Evolutionary conservation across 1,284 basidiomycete species (phyloP).

Genomic region (Acaromyces ingoldii): DNA sequence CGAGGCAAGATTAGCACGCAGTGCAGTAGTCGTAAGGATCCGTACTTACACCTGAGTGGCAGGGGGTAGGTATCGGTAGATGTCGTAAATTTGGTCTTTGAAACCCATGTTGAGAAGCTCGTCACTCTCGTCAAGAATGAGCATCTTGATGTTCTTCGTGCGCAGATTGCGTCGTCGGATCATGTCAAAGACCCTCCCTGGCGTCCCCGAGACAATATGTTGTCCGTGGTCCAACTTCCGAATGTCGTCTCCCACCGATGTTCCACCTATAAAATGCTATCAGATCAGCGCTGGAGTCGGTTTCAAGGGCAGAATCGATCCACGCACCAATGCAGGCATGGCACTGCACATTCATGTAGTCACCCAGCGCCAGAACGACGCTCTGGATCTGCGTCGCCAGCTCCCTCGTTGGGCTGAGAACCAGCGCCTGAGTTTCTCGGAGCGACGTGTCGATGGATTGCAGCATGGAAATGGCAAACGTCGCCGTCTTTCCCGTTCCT

Average conservation of each 20-base stretch:
- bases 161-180: slow-evolving; percentile 88
- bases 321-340: too few species aligned
- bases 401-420: slow-evolving; percentile 68
- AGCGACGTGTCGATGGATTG: slow-evolving; percentile 87
- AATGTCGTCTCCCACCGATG: slow-evolving; percentile 95
- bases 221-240: slow-evolving; percentile 96
- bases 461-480: slow-evolving; percentile 61
- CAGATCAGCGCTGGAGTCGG: neutral
- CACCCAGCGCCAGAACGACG: slow-evolving; percentile 93
- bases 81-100: slow-evolving; percentile 98
- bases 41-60: slow-evolving; percentile 25
- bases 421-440: slow-evolving; percentile 91
- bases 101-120: slow-evolving; percentile 97
- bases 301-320: too few species aligned
- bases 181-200: slow-evolving; percentile 99
- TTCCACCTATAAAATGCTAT: slow-evolving; percentile 60
- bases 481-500: slow-evolving; percentile 99
- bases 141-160: slow-evolving; percentile 99
- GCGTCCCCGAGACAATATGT: slow-evolving; percentile 95
- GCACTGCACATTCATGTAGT: slow-evolving; percentile 99
- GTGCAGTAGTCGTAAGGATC: too few species aligned
- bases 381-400: slow-evolving; percentile 84
- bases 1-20: too few species aligned
- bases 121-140: slow-evolving; percentile 96
- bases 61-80: slow-evolving; percentile 27